These are phyloP conservation scores for Lactarius deliciosus DNA, from an alignment of 768 basidiomycete species.

Conservation along the genomic window DNA sequence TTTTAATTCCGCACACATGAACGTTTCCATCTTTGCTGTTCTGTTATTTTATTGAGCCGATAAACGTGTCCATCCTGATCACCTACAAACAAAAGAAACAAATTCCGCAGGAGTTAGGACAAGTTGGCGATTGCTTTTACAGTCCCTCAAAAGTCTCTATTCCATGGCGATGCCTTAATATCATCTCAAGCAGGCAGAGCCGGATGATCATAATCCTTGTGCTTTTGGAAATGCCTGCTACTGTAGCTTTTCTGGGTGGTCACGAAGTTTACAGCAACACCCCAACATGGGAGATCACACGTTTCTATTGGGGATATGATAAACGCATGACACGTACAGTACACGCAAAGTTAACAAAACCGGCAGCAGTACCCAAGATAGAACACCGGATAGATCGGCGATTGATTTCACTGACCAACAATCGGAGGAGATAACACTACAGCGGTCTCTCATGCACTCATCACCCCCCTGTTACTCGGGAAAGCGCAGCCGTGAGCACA, in stretches of 20 bases:
- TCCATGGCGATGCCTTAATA: neutral
- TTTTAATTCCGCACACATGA: neutral
- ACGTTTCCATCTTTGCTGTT: neutral
- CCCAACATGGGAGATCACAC: neutral
- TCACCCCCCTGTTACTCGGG: conserved; percentile 4
- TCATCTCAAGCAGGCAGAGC: neutral
- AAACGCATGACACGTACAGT: neutral
- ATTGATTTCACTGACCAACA: neutral
- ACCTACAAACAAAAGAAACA: neutral
- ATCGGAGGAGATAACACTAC: neutral
- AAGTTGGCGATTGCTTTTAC: neutral
- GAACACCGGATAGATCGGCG: neutral
- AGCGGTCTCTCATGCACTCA: neutral
- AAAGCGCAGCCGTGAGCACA: conserved; percentile 20
- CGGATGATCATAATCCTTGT: neutral
- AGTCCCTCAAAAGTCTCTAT: neutral
- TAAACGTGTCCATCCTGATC: neutral
- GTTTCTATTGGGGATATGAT: neutral
- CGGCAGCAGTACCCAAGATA: neutral
- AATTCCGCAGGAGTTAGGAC: neutral
- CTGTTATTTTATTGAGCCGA: neutral
- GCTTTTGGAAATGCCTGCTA: neutral
- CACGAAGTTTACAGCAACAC: neutral
- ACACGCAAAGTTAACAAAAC: neutral
- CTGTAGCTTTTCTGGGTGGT: neutral